A percentile compares a stretch with the other conserved stretches of the same genome.
These are phyloP conservation scores for Ophiostoma quercus DNA, from an alignment of 2,329 filamentous ascomycete species.

Conservation along the genomic window DNA sequence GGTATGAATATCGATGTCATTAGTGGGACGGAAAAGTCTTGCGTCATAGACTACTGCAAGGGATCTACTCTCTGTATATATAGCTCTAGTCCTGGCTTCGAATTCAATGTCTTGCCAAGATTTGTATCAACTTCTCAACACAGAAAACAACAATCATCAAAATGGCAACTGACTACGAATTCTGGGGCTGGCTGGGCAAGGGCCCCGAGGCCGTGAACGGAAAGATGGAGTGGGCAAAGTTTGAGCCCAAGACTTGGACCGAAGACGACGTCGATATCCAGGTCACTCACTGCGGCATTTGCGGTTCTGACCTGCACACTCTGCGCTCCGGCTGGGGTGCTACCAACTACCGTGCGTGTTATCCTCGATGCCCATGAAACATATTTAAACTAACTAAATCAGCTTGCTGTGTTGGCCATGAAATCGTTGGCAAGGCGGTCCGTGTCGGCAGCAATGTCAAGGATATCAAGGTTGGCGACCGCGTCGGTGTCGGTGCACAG, in stretches of 20 bases:
- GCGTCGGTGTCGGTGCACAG: constrained; percentile 28
- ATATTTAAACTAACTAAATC: not conserved
- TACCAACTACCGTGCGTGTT: constrained; percentile 22
- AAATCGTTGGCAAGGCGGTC: constrained; percentile 57
- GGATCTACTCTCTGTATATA: not conserved
- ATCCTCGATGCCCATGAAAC: too few species aligned
- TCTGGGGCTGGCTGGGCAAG: constrained; percentile 48
- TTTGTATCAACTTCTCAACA: not conserved
- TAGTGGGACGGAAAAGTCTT: not conserved
- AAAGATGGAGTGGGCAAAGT: constrained; percentile 52
- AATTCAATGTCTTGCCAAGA: too few species aligned
- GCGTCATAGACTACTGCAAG: not conserved
- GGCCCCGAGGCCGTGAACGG: constrained; percentile 41
- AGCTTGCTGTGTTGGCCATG: constrained; percentile 58
- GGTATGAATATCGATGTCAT: not conserved
- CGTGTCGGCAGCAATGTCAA: constrained; percentile 47
- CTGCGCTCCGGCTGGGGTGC: constrained; percentile 49
- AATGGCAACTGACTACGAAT: constrained; percentile 31
- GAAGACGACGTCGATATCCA: constrained; percentile 62
- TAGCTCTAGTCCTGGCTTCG: not conserved
- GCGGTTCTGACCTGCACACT: constrained; percentile 57
- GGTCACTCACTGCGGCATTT: constrained; percentile 62
- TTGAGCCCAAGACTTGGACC: constrained; percentile 59
- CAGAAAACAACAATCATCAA: not conserved
- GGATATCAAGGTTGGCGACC: constrained; percentile 35